Conservation (phyloP, 2,329 filamentous ascomycete species). For the Sclerotinia glacialis region DNA sequence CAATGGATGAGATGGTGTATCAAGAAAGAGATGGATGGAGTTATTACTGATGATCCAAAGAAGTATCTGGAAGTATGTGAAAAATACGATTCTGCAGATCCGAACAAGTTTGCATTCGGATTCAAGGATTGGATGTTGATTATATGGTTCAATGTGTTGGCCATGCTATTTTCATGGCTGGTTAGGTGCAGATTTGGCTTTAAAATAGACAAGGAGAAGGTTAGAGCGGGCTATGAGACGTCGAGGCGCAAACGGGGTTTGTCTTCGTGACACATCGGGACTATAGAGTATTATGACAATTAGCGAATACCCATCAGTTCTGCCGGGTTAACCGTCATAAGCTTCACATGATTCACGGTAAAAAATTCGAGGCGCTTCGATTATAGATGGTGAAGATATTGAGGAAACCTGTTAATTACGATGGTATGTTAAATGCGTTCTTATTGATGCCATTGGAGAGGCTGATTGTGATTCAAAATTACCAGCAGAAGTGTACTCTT, state of each 20-base stretch:
- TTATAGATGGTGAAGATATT: not conserved
- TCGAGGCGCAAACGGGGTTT: slow-evolving; percentile 15
- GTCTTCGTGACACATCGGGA: slow-evolving; percentile 17
- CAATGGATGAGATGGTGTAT: slow-evolving; percentile 81
- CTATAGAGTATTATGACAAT: not conserved
- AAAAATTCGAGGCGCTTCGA: not conserved
- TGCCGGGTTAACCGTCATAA: not conserved
- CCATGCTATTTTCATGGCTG: slow-evolving; percentile 27
- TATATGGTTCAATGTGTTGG: slow-evolving; percentile 30
- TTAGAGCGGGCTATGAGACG: slow-evolving; percentile 21
- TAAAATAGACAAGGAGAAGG: slow-evolving; percentile 23
- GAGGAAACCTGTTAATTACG: not conserved
- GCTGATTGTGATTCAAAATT: slow-evolving; percentile 1
- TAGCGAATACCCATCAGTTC: not conserved
- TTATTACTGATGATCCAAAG: slow-evolving; percentile 81
- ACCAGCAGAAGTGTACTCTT: not conserved
- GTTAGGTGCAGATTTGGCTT: slow-evolving; percentile 31
- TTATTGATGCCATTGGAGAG: not conserved
- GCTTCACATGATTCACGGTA: not conserved
- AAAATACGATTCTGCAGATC: slow-evolving; percentile 30
- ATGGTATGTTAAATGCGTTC: not conserved
- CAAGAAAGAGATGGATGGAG: slow-evolving; percentile 64
- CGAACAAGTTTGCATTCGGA: slow-evolving; percentile 25
- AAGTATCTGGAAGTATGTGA: slow-evolving; percentile 61
- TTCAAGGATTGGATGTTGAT: slow-evolving; percentile 25